phyloP scores from a whole-genome alignment of 129 eudicot species.

The Apium graveolens region DNA sequence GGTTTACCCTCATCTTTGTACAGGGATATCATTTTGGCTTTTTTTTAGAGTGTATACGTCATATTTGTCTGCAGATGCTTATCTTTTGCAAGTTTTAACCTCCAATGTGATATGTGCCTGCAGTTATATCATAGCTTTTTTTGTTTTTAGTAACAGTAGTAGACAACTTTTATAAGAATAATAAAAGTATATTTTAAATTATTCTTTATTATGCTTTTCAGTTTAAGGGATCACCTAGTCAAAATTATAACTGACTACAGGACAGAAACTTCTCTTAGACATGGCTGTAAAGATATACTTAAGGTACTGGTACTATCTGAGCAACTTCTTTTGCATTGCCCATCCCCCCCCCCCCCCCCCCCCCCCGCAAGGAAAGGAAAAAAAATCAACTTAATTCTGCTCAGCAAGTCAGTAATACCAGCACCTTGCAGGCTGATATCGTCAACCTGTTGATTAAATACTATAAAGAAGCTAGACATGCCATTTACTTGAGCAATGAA shows the following conservation, averaged over 20 bases:
- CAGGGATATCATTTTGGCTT: neutral
- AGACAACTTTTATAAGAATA: neutral
- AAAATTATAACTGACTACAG: slow-evolving; percentile 94
- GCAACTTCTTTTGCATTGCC: slow-evolving; percentile 4
- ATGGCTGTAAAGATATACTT: slow-evolving; percentile 89
- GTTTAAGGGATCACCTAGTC: slow-evolving; percentile 89
- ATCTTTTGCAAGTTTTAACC: neutral
- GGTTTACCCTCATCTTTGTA: neutral
- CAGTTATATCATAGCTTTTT: neutral
- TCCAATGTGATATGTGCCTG: neutral
- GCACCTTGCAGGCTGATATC: slow-evolving; percentile 65
- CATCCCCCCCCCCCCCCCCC: neutral
- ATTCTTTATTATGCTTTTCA: slow-evolving; percentile 18
- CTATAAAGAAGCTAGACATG: slow-evolving; percentile 94
- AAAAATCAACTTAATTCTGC: neutral
- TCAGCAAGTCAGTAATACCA: neutral
- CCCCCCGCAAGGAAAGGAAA: neutral
- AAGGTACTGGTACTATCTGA: slow-evolving; percentile 53
- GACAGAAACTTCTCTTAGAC: slow-evolving; percentile 96
- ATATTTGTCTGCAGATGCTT: neutral
- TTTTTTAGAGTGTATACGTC: neutral
- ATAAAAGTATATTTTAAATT: neutral
- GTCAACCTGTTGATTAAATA: slow-evolving; percentile 72
- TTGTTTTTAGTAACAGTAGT: neutral
- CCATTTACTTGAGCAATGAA: slow-evolving; percentile 67